These are phyloP conservation scores for Nicotiana rustica DNA, from an alignment of 305 asterid species.

Conservation along the genomic window DNA sequence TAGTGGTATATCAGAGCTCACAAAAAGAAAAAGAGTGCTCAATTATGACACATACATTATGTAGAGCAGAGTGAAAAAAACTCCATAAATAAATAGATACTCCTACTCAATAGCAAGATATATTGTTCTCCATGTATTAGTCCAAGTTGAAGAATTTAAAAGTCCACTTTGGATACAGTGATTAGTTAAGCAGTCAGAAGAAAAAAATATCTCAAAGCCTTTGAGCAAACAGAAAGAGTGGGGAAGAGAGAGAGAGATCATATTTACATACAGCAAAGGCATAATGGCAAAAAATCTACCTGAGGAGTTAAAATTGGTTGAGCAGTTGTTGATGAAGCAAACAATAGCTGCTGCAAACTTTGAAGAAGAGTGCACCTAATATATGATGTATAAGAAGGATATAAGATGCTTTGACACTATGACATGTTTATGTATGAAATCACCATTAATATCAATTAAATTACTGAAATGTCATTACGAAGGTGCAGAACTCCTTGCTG, in stretches of 20 bases:
- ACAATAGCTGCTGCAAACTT: conserved; percentile 90
- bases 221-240: not conserved
- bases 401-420: conserved; percentile 27
- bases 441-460: not conserved
- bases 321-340: conserved; percentile 97
- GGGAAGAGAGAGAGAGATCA: not conserved
- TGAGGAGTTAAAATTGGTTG: conserved; percentile 95
- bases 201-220: not conserved
- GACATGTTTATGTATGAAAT: conserved; percentile 19
- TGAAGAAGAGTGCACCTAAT: conserved; percentile 91
- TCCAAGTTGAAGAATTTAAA: not conserved
- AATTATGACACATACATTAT: not conserved
- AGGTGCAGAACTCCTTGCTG: conserved; percentile 16
- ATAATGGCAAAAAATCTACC: conserved; percentile 54
- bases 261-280: not conserved
- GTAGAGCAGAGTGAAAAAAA: not conserved
- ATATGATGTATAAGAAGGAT: conserved; percentile 40
- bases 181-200: not conserved
- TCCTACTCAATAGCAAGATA: conserved; percentile 5
- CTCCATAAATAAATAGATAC: not conserved
- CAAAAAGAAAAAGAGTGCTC: not conserved
- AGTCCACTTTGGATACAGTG: not conserved
- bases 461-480: not conserved
- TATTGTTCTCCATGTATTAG: conserved; percentile 7
- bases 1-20: conserved; percentile 8